Conservation (phyloP, 768 basidiomycete species). For the Suillus americanus region DNA sequence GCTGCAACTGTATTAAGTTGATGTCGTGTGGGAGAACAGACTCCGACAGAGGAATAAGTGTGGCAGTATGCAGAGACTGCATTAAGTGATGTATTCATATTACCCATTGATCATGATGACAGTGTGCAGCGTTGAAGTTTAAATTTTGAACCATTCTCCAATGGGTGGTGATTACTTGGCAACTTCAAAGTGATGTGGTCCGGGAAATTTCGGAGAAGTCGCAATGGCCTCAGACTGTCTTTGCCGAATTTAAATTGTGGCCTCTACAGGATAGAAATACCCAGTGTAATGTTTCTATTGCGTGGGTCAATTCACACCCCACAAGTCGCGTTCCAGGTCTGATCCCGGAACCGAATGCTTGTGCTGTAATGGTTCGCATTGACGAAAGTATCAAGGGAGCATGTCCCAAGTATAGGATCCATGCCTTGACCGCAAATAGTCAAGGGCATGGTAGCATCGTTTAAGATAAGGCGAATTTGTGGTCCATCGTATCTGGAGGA, state of each 20-base stretch:
- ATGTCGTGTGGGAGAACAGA: no score
- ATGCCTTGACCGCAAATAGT: conserved; percentile 29
- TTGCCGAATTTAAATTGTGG: neutral
- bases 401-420: conserved; percentile 36
- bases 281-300: neutral
- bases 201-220: neutral
- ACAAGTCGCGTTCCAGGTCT: conserved; percentile 38
- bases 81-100: no score
- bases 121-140: no score
- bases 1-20: no score
- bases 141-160: no score
- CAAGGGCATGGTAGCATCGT: conserved; percentile 40
- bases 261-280: neutral
- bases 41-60: no score
- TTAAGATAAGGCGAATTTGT: conserved; percentile 43
- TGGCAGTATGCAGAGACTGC: no score
- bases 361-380: conserved; percentile 27
- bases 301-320: conserved; percentile 13
- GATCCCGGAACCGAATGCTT: conserved; percentile 29
- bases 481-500: conserved; percentile 29
- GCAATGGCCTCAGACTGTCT: neutral
- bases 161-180: no score
- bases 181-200: neutral
- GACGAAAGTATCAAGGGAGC: conserved; percentile 37
- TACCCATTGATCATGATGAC: no score